Evolutionary conservation across 2,329 filamentous ascomycete species (phyloP).

Genomic region (Sordariomycetes sp.): DNA sequence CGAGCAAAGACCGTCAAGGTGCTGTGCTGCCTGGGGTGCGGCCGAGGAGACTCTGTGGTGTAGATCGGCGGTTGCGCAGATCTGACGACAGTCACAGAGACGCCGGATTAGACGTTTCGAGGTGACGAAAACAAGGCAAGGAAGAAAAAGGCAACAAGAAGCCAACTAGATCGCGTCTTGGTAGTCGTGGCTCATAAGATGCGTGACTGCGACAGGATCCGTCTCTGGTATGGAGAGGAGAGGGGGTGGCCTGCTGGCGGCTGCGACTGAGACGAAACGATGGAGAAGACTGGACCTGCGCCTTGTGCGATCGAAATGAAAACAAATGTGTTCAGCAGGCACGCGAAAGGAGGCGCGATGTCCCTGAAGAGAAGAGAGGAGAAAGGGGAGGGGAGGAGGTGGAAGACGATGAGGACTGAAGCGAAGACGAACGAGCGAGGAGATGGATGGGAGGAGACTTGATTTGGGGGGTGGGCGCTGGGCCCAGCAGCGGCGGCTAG

Average conservation of each 20-base stretch:
- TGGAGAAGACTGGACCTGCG: neutral
- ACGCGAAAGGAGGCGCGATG: conserved; percentile 10
- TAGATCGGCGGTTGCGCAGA: conserved; percentile 1
- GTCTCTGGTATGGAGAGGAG: conserved; percentile 5
- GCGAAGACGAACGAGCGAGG: conserved; percentile 1
- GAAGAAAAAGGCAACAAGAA: conserved; percentile 4
- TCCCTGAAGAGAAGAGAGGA: conserved; percentile 12
- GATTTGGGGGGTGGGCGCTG: conserved; percentile 1
- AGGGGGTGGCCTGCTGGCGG: too few species aligned
- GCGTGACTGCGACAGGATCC: conserved; percentile 6
- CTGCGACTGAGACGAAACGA: too few species aligned
- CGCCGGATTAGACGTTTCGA: conserved; percentile 5
- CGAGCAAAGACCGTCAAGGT: conserved; percentile 29
- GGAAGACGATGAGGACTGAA: conserved; percentile 1
- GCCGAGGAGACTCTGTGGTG: too few species aligned
- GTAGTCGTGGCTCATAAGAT: conserved; percentile 6
- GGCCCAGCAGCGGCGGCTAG: too few species aligned
- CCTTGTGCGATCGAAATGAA: conserved; percentile 1
- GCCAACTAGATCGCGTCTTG: conserved; percentile 1
- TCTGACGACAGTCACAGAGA: too few species aligned
- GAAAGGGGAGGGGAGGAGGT: conserved; percentile 10
- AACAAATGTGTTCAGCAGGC: conserved; percentile 2
- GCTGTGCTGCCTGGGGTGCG: too few species aligned
- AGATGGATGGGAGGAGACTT: conserved; percentile 1
- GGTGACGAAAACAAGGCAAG: conserved; percentile 4